These are phyloP conservation scores for Glomus cerebriforme DNA, from an alignment of 192 early-diverging fungal species.

Conservation along the genomic window DNA sequence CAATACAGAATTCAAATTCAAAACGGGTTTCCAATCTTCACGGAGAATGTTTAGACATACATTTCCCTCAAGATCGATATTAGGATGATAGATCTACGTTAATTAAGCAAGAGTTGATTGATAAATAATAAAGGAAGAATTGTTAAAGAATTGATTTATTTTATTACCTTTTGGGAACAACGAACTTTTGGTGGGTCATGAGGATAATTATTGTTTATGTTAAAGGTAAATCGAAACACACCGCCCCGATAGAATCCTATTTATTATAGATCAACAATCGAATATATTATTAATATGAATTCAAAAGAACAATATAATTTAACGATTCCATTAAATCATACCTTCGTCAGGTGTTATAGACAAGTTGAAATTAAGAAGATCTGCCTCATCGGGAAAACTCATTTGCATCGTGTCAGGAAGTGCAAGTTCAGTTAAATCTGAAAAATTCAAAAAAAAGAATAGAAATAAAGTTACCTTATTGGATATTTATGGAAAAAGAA, in stretches of 20 bases:
- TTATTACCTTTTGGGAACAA: slow-evolving; percentile 79
- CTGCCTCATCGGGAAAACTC: slow-evolving; percentile 73
- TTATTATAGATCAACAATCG: neutral
- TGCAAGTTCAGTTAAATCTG: slow-evolving; percentile 84
- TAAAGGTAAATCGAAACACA: slow-evolving; percentile 79
- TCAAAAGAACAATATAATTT: neutral
- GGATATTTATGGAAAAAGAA: neutral
- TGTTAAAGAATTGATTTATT: neutral
- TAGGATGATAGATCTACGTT: slow-evolving; percentile 91
- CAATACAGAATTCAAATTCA: slow-evolving; percentile 87
- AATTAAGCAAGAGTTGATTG: neutral
- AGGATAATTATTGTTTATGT: slow-evolving; percentile 86
- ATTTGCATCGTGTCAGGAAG: slow-evolving; percentile 76
- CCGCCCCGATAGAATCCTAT: slow-evolving; percentile 85
- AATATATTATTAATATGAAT: neutral
- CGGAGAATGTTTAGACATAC: slow-evolving; percentile 96
- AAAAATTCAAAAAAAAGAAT: neutral
- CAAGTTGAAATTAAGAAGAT: slow-evolving; percentile 82
- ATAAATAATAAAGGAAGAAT: neutral
- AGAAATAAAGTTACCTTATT: neutral
- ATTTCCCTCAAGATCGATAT: slow-evolving; percentile 95
- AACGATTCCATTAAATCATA: slow-evolving; percentile 36
- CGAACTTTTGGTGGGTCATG: slow-evolving; percentile 93
- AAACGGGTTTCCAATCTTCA: slow-evolving; percentile 99
- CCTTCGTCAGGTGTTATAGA: slow-evolving; percentile 87